These are phyloP conservation scores for Colletotrichum sidae DNA, from an alignment of 2,329 filamentous ascomycete species.

Conservation along the genomic window DNA sequence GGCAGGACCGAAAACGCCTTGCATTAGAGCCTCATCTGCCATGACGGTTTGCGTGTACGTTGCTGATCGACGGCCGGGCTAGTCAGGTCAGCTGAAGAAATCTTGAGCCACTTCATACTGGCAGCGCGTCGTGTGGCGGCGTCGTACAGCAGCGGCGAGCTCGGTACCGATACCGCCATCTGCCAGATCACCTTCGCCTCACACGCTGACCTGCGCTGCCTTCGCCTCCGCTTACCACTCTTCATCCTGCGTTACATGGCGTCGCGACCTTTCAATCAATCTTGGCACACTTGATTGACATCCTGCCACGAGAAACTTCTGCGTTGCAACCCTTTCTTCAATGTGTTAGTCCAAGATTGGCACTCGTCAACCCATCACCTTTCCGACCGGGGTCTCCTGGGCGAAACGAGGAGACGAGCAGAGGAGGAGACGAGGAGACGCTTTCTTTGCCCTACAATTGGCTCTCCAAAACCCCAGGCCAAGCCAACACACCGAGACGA, in stretches of 20 bases:
- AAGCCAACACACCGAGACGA: no score
- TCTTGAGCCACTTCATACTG: no score
- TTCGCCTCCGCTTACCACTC: neutral
- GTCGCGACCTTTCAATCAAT: slow-evolving; percentile 12
- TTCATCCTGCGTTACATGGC: slow-evolving; percentile 16
- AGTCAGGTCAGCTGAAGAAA: neutral
- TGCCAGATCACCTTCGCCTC: no score
- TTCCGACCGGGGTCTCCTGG: no score
- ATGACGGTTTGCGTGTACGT: neutral
- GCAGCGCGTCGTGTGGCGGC: no score
- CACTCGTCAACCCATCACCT: no score
- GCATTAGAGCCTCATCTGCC: slow-evolving; percentile 25
- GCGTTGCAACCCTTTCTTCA: neutral
- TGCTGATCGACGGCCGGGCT: slow-evolving; percentile 12
- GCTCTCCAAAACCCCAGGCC: no score
- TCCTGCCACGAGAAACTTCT: slow-evolving; percentile 14
- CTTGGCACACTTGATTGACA: slow-evolving; percentile 28
- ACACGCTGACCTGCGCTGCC: slow-evolving; percentile 1
- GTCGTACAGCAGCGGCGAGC: no score
- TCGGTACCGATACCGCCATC: no score
- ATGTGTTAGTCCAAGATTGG: neutral
- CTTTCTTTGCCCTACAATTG: no score
- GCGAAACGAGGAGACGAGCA: no score
- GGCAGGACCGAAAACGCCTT: neutral
- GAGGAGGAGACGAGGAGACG: no score